A percentile compares a stretch with the other conserved stretches of the same genome.
Conservation (phyloP, 2,329 filamentous ascomycete genomes). For the Golovinomyces cichoracearum region DNA sequence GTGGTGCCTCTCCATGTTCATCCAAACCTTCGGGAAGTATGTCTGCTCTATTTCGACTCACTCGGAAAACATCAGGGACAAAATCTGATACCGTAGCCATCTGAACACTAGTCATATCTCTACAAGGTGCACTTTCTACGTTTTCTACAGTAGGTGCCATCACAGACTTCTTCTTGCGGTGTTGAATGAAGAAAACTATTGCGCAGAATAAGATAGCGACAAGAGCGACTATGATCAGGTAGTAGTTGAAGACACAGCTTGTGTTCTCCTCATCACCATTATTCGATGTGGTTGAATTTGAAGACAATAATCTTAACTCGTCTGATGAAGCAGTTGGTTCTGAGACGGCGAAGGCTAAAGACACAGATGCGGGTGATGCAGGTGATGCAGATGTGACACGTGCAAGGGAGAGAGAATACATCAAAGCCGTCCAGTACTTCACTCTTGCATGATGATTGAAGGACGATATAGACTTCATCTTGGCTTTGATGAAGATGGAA, state of each 20-base stretch:
- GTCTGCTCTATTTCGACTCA: conserved; percentile 18
- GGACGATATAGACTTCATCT: too few species aligned
- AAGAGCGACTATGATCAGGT: conserved; percentile 24
- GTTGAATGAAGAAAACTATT: conserved; percentile 21
- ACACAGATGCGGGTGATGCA: conserved; percentile 1
- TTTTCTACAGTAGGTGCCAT: conserved; percentile 11
- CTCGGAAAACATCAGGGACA: neutral
- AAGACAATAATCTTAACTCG: too few species aligned
- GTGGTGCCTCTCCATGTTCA: conserved; percentile 37
- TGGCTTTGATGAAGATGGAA: too few species aligned
- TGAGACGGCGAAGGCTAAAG: too few species aligned
- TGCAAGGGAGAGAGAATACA: neutral
- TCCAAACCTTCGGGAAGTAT: conserved; percentile 23
- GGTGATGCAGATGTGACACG: neutral
- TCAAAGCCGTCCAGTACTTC: neutral
- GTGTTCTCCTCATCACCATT: conserved; percentile 14
- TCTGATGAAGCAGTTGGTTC: too few species aligned
- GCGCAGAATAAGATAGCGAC: conserved; percentile 19
- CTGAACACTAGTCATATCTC: neutral
- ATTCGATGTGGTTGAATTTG: neutral
- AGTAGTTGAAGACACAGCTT: conserved; percentile 29
- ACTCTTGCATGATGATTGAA: neutral
- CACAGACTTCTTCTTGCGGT: conserved; percentile 13
- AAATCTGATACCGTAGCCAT: neutral
- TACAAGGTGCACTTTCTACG: conserved; percentile 5